Evolutionary conservation across 2,329 filamentous ascomycete genomes (phyloP).

Genomic region (Leptographium wingfieldii): DNA sequence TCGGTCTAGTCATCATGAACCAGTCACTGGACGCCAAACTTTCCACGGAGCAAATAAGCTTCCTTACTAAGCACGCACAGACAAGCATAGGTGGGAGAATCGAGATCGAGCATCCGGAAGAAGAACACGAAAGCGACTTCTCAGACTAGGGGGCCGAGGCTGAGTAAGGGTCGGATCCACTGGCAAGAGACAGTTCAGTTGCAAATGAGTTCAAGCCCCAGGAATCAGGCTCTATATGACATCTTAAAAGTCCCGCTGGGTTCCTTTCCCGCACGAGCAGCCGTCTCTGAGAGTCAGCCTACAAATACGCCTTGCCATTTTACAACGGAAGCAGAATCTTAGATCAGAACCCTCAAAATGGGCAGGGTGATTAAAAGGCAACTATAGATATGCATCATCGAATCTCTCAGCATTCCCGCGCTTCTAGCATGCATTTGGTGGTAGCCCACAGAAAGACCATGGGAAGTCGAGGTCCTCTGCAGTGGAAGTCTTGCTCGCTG

Average conservation of each 20-base stretch:
- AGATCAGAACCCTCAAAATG: neutral
- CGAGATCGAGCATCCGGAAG: slow-evolving; percentile 23
- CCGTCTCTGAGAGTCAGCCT: neutral
- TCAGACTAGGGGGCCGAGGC: slow-evolving; percentile 13
- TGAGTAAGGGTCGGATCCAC: neutral
- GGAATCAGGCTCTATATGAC: too few species aligned
- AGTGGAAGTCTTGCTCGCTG: neutral
- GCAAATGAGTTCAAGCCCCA: too few species aligned
- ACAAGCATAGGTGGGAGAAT: slow-evolving; percentile 20
- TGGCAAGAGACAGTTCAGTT: neutral
- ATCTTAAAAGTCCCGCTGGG: too few species aligned
- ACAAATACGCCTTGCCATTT: neutral
- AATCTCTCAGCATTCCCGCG: neutral
- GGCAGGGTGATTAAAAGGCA: too few species aligned
- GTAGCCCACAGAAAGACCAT: neutral
- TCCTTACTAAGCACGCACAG: slow-evolving; percentile 15
- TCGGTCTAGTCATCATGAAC: slow-evolving; percentile 22
- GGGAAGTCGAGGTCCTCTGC: neutral
- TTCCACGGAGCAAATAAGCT: slow-evolving; percentile 14
- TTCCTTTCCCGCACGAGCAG: neutral
- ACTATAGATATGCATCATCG: neutral
- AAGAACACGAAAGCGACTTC: slow-evolving; percentile 23
- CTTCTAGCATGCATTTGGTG: neutral
- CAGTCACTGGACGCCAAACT: slow-evolving; percentile 20
- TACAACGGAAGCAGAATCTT: neutral